Evolutionary conservation across 225 moss, liverwort and hornwort genomes (phyloP).

Genomic region (Sphagnum tenellum): DNA sequence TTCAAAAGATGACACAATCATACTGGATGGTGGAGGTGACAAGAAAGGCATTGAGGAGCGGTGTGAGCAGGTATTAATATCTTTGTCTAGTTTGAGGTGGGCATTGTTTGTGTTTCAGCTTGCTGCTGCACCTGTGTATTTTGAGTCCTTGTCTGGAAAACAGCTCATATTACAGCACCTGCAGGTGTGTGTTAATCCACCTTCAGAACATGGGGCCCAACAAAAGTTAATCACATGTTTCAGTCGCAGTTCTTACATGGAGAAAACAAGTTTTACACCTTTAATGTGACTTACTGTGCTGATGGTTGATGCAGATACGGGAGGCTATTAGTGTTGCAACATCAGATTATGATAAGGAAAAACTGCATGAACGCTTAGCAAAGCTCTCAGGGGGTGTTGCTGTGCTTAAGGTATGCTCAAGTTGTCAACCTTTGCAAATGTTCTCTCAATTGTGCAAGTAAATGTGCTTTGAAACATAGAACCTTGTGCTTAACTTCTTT

Average conservation of each 20-base stretch:
- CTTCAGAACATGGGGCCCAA: no score
- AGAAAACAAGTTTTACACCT: neutral
- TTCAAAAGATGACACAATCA: constrained; percentile 87
- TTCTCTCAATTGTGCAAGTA: neutral
- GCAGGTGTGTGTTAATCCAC: no score
- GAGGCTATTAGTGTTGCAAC: constrained; percentile 72
- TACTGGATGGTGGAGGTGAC: constrained; percentile 82
- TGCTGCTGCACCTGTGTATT: neutral
- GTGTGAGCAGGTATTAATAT: constrained; percentile 52
- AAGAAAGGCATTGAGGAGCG: constrained; percentile 82
- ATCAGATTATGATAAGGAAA: constrained; percentile 95
- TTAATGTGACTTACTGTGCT: neutral
- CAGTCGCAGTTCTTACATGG: no score
- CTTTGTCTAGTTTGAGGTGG: no score
- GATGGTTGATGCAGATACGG: constrained; percentile 40
- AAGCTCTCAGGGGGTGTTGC: constrained; percentile 97
- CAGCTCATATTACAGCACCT: no score
- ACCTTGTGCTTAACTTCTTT: neutral
- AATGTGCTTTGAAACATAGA: neutral
- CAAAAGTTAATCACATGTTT: no score
- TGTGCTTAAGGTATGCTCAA: constrained; percentile 63
- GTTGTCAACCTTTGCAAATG: neutral
- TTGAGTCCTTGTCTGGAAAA: neutral
- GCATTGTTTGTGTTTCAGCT: no score
- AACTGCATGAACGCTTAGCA: constrained; percentile 84